These are phyloP conservation scores for Trichoderma orchidacearum DNA, from an alignment of 495 filamentous ascomycete genomes.

Conservation along the genomic window DNA sequence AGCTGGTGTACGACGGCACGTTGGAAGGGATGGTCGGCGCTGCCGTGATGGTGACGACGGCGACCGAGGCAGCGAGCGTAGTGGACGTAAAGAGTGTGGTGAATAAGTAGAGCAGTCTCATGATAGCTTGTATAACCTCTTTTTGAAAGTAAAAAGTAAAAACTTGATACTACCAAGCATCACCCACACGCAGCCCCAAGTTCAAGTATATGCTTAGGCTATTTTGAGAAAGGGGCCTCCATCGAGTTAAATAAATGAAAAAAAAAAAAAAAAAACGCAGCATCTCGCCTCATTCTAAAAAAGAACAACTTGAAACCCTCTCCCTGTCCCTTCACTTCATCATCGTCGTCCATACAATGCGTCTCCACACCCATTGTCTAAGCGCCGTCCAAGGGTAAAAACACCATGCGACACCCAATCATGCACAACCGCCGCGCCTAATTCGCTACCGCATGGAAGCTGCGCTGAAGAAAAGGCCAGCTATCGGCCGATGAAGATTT, in stretches of 20 bases:
- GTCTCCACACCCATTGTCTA: not conserved
- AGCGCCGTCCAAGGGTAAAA: not conserved
- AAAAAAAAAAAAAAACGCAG: not conserved
- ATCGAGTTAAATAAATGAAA: not conserved
- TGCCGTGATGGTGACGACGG: slow-evolving; percentile 13
- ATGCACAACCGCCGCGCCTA: not conserved
- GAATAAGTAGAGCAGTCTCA: not conserved
- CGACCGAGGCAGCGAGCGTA: not conserved
- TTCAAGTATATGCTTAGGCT: too few relatives aligned
- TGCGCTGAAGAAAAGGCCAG: not conserved
- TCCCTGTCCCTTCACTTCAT: not conserved
- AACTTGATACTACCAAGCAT: not conserved
- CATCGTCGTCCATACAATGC: not conserved
- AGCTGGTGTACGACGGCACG: slow-evolving; percentile 32
- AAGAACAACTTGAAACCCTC: not conserved
- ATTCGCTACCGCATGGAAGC: not conserved
- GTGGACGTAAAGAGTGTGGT: not conserved
- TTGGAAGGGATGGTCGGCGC: slow-evolving; percentile 13
- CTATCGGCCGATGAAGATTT: too few relatives aligned
- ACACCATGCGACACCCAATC: not conserved
- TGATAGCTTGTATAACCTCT: too few relatives aligned
- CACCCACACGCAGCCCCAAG: too few relatives aligned
- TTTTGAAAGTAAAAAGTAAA: too few relatives aligned
- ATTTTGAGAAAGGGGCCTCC: too few relatives aligned
- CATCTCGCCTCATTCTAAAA: not conserved